These are phyloP conservation scores for Uronychia setigera DNA, from an alignment of 73 alveolate genomes.

Conservation along the genomic window DNA sequence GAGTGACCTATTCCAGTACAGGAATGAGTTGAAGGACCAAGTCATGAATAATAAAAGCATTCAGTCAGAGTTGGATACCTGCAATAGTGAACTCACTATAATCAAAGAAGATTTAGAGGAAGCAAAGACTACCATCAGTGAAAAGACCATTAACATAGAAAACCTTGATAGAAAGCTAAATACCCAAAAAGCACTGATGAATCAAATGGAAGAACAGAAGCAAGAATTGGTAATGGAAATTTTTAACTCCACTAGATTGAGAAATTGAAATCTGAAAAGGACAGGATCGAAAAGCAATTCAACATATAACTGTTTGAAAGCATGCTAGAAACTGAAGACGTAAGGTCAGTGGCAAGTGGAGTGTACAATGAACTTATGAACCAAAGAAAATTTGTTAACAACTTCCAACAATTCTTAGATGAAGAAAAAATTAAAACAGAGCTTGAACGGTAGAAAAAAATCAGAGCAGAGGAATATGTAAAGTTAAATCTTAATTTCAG, in stretches of 20 bases:
- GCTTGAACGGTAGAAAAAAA: background rate
- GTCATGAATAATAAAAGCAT: background rate
- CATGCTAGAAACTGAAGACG: background rate
- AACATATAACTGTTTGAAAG: background rate
- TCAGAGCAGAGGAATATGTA: background rate
- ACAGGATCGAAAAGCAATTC: background rate
- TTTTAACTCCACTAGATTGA: background rate
- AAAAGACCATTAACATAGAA: background rate
- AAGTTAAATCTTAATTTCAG: background rate
- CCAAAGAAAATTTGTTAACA: too few species aligned
- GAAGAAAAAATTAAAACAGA: background rate
- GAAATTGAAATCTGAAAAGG: background rate
- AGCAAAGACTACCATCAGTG: background rate
- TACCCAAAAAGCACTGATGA: background rate
- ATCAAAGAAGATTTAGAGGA: background rate
- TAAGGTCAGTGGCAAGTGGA: background rate
- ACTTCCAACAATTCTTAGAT: background rate
- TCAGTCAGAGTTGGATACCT: background rate
- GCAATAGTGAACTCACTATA: background rate
- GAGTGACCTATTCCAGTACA: background rate
- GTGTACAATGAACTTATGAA: background rate
- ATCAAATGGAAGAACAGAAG: background rate
- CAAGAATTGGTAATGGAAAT: background rate
- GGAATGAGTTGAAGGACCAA: constrained; percentile 13
- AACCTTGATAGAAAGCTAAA: background rate